Conservation (phyloP, 345 rosid species). For the Geranium rotundifolium region DNA sequence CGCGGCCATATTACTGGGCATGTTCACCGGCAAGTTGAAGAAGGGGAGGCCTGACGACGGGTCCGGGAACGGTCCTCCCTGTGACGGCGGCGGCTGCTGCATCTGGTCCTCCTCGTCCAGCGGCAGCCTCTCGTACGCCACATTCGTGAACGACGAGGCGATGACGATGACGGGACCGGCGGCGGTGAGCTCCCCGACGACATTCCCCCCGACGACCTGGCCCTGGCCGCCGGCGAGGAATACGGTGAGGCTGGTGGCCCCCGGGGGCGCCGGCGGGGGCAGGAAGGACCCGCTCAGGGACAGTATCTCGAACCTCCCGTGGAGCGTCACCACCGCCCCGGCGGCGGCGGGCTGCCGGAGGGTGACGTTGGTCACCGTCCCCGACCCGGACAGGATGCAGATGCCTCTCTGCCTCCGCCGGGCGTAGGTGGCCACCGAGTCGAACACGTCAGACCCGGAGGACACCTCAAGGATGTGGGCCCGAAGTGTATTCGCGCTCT, state of each 20-base stretch:
- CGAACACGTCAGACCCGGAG: constrained; percentile 82
- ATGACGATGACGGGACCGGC: constrained; percentile 92
- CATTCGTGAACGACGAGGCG: constrained; percentile 86
- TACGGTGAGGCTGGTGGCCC: constrained; percentile 81
- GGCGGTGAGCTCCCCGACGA: constrained; percentile 82
- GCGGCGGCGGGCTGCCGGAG: constrained; percentile 82
- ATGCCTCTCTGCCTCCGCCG: constrained; percentile 85
- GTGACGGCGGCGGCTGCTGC: constrained; percentile 42
- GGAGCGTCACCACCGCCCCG: constrained; percentile 66
- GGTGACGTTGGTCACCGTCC: constrained; percentile 83
- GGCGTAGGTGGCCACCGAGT: constrained; percentile 78
- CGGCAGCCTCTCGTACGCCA: too few relatives aligned
- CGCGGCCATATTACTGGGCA: constrained; percentile 60
- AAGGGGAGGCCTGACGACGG: constrained; percentile 70
- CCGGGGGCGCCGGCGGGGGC: constrained; percentile 95
- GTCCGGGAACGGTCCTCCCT: constrained; percentile 36
- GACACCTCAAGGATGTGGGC: constrained; percentile 95
- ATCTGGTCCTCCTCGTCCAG: constrained; percentile 77
- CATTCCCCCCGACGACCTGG: constrained; percentile 89
- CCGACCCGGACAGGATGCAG: constrained; percentile 76
- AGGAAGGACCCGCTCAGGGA: constrained; percentile 84
- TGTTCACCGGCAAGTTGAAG: constrained; percentile 69
- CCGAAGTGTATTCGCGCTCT: constrained; percentile 90
- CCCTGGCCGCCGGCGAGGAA: constrained; percentile 87
- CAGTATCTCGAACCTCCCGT: constrained; percentile 87